A percentile compares a stretch with the other conserved stretches of the same genome.
These are phyloP conservation scores for Pythium pectinolyticum DNA, from an alignment of 352 stramenopile species.

Conservation along the genomic window DNA sequence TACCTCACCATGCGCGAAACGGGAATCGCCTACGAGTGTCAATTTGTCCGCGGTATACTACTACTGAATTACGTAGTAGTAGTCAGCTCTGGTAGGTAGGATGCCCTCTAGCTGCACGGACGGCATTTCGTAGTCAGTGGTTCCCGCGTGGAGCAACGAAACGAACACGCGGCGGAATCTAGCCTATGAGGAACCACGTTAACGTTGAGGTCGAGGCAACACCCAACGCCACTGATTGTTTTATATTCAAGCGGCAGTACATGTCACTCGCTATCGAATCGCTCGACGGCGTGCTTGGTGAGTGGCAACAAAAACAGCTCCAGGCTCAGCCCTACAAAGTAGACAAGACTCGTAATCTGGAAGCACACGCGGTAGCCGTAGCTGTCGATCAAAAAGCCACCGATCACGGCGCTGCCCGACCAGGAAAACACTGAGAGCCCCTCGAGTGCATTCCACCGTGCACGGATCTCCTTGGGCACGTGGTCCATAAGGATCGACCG, in stretches of 20 bases:
- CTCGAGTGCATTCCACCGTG: slow-evolving; percentile 72
- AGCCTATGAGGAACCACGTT: no score
- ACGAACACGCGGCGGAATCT: no score
- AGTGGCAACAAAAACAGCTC: slow-evolving; percentile 62
- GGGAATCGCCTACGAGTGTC: slow-evolving; percentile 14
- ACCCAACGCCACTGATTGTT: no score
- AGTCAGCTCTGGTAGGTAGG: slow-evolving; percentile 3
- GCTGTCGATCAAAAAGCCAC: slow-evolving; percentile 52
- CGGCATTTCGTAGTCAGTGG: no score
- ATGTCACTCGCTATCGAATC: no score
- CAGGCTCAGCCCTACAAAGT: slow-evolving; percentile 42
- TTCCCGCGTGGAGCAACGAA: no score
- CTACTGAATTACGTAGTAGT: no score
- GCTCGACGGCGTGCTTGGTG: slow-evolving; percentile 28
- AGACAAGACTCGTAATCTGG: slow-evolving; percentile 47
- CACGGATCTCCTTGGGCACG: slow-evolving; percentile 55
- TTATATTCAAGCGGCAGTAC: no score
- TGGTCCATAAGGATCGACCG: slow-evolving; percentile 80
- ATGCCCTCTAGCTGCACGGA: slow-evolving; percentile 12
- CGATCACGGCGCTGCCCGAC: slow-evolving; percentile 66
- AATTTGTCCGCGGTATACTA: neutral
- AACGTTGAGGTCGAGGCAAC: no score
- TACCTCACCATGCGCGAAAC: no score
- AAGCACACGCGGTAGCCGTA: slow-evolving; percentile 74
- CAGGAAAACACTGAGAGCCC: slow-evolving; percentile 62